Evolutionary conservation across 2,329 filamentous ascomycete species (phyloP), one percentile per base, ranked within the genome.

Genomic region (Curvularia verruculosa): DNA sequence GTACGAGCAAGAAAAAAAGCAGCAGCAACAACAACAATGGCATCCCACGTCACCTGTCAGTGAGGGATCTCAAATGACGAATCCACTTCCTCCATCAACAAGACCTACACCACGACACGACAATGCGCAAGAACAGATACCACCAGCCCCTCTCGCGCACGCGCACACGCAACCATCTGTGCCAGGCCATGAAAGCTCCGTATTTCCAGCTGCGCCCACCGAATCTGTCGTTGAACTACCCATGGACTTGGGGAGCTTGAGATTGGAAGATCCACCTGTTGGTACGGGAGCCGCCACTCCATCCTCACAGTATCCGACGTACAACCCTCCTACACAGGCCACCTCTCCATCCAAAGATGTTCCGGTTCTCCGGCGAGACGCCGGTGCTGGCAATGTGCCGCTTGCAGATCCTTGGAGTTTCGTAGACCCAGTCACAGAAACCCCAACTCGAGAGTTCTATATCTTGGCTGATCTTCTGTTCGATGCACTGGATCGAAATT

Each of bases 381-480:
- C 72, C 3, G 75, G 71, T 52, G 63, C 56, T 13, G 73, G 63
- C 47, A 69, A 59, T 29, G 28, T 68, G 19, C 72, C 72, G 13
- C 46, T 71, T 10, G 69, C 70, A 15, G 73, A 75, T 54, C 73
- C 72, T 9, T 76, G 74, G 74, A 63, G 71, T 37, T 67, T 75
- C 44, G 72, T 68, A 21, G 72, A 76, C 48, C 60, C 70, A 48
- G 45, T 58, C 0, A 75, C 71, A 7, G 73, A 75, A 53, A 53
- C 67, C 21, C 73, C 74, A 7, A 76, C 74, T 7, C 66, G 70
- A 29, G 73, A 76, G 34, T 76, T 76, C 49, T 75, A 73, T 18
- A 69, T 74, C 9, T 61, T 76, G n/a, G 73, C 74, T 12, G 74
- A 76, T 41, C 39, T 76, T 43, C 44, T 76, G 5, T 76, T 72